Evolutionary conservation across 1,284 basidiomycete genomes (phyloP).

Genomic region (Tremellales sp.): DNA sequence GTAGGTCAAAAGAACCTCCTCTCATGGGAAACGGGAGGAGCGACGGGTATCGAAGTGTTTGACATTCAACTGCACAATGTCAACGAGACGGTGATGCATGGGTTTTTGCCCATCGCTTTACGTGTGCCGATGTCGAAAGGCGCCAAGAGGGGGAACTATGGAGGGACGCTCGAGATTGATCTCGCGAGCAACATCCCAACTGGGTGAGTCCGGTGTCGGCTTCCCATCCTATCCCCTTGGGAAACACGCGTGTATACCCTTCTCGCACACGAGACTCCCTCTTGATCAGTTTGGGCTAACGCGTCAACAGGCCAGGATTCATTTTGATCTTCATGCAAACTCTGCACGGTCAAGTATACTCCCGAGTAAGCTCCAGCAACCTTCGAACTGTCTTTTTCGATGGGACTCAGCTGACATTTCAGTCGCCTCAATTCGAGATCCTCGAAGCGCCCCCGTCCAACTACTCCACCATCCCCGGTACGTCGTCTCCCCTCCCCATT

Average conservation of each 20-base stretch:
- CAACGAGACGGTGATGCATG: constrained; percentile 41
- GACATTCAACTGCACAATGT: constrained; percentile 47
- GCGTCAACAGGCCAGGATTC: constrained; percentile 19
- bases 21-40: constrained; percentile 41
- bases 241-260: no score
- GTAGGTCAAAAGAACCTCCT: constrained; percentile 41
- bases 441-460: constrained; percentile 24
- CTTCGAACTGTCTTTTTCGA: no score
- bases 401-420: constrained; percentile 1
- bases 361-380: constrained; percentile 26
- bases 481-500: neutral
- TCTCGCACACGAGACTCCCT: no score
- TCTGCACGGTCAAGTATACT: constrained; percentile 40
- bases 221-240: no score
- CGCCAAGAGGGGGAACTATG: constrained; percentile 29
- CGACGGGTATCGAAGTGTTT: constrained; percentile 43
- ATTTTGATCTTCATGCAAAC: constrained; percentile 43
- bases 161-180: constrained; percentile 46
- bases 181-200: constrained; percentile 30
- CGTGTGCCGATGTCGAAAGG: constrained; percentile 40
- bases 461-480: constrained; percentile 21
- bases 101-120: constrained; percentile 40
- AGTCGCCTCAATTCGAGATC: constrained; percentile 43
- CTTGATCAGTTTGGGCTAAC: no score
- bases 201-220: constrained; percentile 28